phyloP scores from a whole-genome alignment of 1,284 basidiomycete species.

The Albatrellus sp. region DNA sequence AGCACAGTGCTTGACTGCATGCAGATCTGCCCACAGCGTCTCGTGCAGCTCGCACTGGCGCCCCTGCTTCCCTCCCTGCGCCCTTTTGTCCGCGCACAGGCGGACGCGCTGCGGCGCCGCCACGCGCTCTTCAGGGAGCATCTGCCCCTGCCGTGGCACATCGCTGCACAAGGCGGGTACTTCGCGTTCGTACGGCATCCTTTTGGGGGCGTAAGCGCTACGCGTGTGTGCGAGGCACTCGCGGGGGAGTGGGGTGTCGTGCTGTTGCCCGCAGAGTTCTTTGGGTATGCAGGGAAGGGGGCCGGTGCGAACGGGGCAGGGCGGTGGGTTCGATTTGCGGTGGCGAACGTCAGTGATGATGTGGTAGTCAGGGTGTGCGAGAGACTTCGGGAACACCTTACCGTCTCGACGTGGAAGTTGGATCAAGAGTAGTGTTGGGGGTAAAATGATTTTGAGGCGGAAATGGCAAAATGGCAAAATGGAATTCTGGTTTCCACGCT shows the following conservation, averaged over 20 bases:
- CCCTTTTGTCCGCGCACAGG: conserved; percentile 37
- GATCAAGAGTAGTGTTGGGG: too few relatives aligned
- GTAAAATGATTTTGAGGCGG: too few relatives aligned
- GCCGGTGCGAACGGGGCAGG: conserved; percentile 28
- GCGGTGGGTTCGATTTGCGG: conserved; percentile 66
- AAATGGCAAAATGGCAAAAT: too few relatives aligned
- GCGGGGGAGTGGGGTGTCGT: conserved; percentile 56
- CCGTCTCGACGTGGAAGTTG: background rate
- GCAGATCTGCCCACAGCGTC: conserved; percentile 68
- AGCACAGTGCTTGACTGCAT: conserved; percentile 68
- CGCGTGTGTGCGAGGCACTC: conserved; percentile 45
- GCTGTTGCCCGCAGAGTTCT: conserved; percentile 60
- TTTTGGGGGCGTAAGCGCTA: conserved; percentile 35
- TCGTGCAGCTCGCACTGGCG: conserved; percentile 57
- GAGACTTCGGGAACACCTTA: conserved; percentile 29
- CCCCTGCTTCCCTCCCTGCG: conserved; percentile 43
- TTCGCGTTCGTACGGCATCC: conserved; percentile 72
- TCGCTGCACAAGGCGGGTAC: conserved; percentile 60
- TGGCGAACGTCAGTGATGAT: conserved; percentile 69
- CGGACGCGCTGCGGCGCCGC: conserved; percentile 39
- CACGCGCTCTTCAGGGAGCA: conserved; percentile 44
- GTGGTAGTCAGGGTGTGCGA: conserved; percentile 46
- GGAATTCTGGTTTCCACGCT: too few relatives aligned
- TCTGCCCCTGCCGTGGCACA: conserved; percentile 41
- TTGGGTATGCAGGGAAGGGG: conserved; percentile 26